phyloP scores from a whole-genome alignment of 1,139 yeast species.

The Candida sanyaensis region DNA sequence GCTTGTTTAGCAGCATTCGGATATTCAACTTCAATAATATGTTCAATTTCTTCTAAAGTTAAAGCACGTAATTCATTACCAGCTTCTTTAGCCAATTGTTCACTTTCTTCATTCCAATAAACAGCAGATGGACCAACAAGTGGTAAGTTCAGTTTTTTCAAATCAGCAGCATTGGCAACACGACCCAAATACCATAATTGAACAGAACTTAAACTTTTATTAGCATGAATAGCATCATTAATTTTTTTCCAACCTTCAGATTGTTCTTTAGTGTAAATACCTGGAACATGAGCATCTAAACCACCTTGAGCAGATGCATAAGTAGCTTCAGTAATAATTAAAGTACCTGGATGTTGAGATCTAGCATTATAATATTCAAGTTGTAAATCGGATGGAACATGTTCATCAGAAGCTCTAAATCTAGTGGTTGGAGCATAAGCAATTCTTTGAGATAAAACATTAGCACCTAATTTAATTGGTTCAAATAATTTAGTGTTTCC shows the following conservation, averaged over 20 bases:
- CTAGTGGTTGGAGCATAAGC: conserved; percentile 59
- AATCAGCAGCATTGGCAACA: conserved; percentile 42
- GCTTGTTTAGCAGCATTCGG: conserved; percentile 50
- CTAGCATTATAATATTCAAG: conserved; percentile 55
- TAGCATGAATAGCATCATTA: conserved; percentile 50
- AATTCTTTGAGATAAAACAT: conserved; percentile 40
- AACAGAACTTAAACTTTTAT: conserved; percentile 49
- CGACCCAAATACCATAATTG: conserved; percentile 70
- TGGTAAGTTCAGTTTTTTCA: conserved; percentile 34
- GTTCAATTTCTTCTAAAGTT: conserved; percentile 45
- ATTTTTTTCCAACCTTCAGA: conserved; percentile 53
- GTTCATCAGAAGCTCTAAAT: conserved; percentile 41
- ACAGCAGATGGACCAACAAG: conserved; percentile 27
- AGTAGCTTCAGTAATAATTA: conserved; percentile 45
- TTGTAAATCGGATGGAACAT: conserved; percentile 48
- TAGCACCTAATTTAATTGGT: conserved; percentile 48
- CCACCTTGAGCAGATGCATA: conserved; percentile 30
- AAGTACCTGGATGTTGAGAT: conserved; percentile 55
- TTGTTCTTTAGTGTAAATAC: conserved; percentile 52
- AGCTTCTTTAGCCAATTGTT: conserved; percentile 28
- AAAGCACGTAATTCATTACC: conserved; percentile 39
- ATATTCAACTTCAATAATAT: conserved; percentile 32
- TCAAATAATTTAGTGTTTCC: conserved; percentile 41
- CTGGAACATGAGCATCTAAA: conserved; percentile 49
- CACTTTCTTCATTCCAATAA: conserved; percentile 21